Evolutionary conservation across 192 early-diverging fungal genomes (phyloP).

Genomic region (Podila verticillata): DNA sequence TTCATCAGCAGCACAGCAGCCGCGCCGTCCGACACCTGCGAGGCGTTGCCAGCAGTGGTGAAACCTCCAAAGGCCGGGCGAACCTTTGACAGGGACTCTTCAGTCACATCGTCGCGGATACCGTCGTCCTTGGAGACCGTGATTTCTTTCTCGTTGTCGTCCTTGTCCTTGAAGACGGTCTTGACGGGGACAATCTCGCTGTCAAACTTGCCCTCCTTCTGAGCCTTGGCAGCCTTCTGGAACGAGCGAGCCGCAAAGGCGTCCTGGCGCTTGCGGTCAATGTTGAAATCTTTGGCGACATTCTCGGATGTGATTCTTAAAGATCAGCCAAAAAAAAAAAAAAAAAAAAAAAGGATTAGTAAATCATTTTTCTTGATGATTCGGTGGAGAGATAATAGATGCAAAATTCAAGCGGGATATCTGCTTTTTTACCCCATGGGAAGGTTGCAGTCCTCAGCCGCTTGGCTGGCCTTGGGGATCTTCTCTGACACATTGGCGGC

Average conservation of each 20-base stretch:
- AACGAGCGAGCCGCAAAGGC: constrained; percentile 88
- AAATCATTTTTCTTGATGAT: neutral
- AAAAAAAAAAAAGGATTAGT: no score
- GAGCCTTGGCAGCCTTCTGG: constrained; percentile 82
- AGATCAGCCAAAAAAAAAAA: no score
- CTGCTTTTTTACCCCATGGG: constrained; percentile 77
- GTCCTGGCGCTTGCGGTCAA: constrained; percentile 90
- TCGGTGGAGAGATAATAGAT: no score
- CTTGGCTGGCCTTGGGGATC: constrained; percentile 67
- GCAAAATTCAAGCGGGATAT: neutral
- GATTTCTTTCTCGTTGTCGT: constrained; percentile 72
- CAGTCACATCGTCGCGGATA: constrained; percentile 82
- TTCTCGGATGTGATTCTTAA: constrained; percentile 89
- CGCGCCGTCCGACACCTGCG: constrained; percentile 98
- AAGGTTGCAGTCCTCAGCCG: constrained; percentile 80
- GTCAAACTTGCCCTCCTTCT: constrained; percentile 87
- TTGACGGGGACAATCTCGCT: constrained; percentile 91
- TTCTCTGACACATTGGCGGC: constrained; percentile 74
- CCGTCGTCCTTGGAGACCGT: constrained; percentile 91
- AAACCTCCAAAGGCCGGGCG: constrained; percentile 88
- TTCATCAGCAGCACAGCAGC: constrained; percentile 96
- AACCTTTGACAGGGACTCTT: constrained; percentile 83
- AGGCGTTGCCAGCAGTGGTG: constrained; percentile 96
- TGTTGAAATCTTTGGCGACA: constrained; percentile 87
- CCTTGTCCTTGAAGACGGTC: constrained; percentile 75